These are phyloP conservation scores for Fusarium coicis DNA, from an alignment of 2,329 filamentous ascomycete genomes.

Conservation along the genomic window DNA sequence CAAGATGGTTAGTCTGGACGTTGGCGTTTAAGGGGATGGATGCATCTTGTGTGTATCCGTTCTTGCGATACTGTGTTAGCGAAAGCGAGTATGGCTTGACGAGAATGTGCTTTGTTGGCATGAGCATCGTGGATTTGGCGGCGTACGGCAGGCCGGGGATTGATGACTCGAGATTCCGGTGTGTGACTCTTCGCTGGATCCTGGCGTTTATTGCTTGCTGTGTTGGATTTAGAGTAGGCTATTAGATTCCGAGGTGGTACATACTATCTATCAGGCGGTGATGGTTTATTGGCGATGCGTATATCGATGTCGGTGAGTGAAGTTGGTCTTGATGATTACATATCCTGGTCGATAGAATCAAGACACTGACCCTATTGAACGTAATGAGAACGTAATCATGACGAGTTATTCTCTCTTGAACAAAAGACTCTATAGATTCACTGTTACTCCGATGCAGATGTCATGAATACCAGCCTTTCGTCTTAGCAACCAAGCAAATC, in stretches of 20 bases:
- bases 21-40: background rate
- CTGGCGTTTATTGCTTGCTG: background rate
- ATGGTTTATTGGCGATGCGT: no score
- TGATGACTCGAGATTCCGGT: slow-evolving; percentile 13
- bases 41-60: background rate
- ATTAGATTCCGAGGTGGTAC: background rate
- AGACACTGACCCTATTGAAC: background rate
- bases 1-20: background rate
- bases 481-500: background rate
- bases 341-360: background rate
- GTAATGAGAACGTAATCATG: background rate
- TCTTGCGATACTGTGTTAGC: background rate
- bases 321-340: background rate
- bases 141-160: background rate
- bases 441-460: background rate
- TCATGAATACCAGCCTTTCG: background rate
- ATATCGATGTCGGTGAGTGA: background rate
- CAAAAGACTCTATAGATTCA: no score
- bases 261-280: background rate
- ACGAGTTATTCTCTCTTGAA: background rate
- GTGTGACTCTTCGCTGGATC: background rate
- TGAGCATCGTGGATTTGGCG: background rate
- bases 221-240: slow-evolving; percentile 1
- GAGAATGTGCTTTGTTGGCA: background rate
- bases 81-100: background rate